These are phyloP conservation scores for Hyaloperonospora brassicae DNA, from an alignment of 352 stramenopile genomes.

Conservation along the genomic window DNA sequence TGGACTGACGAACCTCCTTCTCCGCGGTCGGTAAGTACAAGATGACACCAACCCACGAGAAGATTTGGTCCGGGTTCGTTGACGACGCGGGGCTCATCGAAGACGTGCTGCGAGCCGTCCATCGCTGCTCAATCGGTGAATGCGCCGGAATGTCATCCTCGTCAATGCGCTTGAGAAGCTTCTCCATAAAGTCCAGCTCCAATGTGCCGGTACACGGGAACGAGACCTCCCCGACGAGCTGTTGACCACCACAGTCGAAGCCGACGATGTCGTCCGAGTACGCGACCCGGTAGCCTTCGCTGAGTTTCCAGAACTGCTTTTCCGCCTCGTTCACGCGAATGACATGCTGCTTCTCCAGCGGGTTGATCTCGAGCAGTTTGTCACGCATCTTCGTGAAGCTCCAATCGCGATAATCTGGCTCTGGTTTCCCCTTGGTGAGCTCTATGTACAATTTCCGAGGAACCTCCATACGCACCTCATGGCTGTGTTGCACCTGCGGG, in stretches of 20 bases:
- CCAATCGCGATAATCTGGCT: slow-evolving; percentile 66
- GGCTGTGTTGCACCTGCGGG: slow-evolving; percentile 34
- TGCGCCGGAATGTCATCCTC: slow-evolving; percentile 88
- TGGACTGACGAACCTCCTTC: slow-evolving; percentile 45
- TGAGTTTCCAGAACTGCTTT: slow-evolving; percentile 93
- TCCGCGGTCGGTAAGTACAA: slow-evolving; percentile 89
- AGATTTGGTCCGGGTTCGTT: slow-evolving; percentile 55
- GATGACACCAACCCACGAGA: slow-evolving; percentile 98
- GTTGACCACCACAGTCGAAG: slow-evolving; percentile 98
- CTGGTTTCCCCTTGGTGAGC: slow-evolving; percentile 44
- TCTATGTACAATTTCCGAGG: slow-evolving; percentile 78
- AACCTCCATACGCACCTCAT: slow-evolving; percentile 62
- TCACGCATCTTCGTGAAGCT: slow-evolving; percentile 81
- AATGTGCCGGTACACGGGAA: slow-evolving; percentile 80
- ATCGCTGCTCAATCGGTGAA: slow-evolving; percentile 97
- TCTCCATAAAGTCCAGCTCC: slow-evolving; percentile 92
- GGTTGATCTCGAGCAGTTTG: slow-evolving; percentile 73
- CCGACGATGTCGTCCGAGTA: slow-evolving; percentile 94
- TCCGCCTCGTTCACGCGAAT: slow-evolving; percentile 92
- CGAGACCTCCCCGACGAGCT: slow-evolving; percentile 96
- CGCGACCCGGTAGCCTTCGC: slow-evolving; percentile 85
- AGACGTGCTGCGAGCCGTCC: slow-evolving; percentile 88
- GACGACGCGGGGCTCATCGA: slow-evolving; percentile 89
- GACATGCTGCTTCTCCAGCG: slow-evolving; percentile 90
- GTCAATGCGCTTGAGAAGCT: slow-evolving; percentile 90